Evolutionary conservation across 2,329 filamentous ascomycete genomes (phyloP).

Genomic region (Meredithiella fracta): DNA sequence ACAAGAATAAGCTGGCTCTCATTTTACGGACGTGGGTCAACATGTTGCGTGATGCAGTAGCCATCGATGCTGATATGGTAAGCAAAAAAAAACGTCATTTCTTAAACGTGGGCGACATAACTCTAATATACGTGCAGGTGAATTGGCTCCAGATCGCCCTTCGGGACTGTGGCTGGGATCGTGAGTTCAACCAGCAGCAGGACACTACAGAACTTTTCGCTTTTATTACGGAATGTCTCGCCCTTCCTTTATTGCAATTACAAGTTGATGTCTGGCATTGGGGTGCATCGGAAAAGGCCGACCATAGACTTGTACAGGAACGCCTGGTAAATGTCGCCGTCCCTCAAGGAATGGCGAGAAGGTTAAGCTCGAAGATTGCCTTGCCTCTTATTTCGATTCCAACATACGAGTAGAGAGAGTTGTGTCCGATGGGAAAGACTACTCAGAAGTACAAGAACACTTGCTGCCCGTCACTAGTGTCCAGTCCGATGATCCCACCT

Average conservation of each 20-base stretch:
- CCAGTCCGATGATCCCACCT: neutral
- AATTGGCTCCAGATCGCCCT: constrained; percentile 67
- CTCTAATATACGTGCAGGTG: constrained; percentile 35
- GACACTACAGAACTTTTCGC: constrained; percentile 92
- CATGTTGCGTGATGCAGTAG: constrained; percentile 64
- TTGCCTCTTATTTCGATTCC: constrained; percentile 92
- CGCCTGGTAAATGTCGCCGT: constrained; percentile 79
- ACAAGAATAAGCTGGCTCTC: constrained; percentile 55
- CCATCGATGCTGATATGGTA: constrained; percentile 76
- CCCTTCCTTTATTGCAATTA: constrained; percentile 71
- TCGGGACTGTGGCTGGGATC: constrained; percentile 74
- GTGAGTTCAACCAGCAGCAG: constrained; percentile 62
- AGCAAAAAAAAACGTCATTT: neutral
- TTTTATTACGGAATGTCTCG: constrained; percentile 80
- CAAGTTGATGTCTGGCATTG: constrained; percentile 93
- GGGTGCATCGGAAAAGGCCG: constrained; percentile 68
- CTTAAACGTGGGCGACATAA: neutral
- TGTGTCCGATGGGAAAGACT: constrained; percentile 3
- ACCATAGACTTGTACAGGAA: constrained; percentile 91
- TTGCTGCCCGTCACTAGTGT: neutral
- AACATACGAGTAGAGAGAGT: constrained; percentile 56
- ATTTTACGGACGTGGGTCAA: constrained; percentile 85
- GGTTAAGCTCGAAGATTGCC: constrained; percentile 73
- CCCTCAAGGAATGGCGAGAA: constrained; percentile 50
- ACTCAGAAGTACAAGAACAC: neutral